phyloP scores from a whole-genome alignment of 805 yeast genomes.

The Zygoascus biomembranicola region DNA sequence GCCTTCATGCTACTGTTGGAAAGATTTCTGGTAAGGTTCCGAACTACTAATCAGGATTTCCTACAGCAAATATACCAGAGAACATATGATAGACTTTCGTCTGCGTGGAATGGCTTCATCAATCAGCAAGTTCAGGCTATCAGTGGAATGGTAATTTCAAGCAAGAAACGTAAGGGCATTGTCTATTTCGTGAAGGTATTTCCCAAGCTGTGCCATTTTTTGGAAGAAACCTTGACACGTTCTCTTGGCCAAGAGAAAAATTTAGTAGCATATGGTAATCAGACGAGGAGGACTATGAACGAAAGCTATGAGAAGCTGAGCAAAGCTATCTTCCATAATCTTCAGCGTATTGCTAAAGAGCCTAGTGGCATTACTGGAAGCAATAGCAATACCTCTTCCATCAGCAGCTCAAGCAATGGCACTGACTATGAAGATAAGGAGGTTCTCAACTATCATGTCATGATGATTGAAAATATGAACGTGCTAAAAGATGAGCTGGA shows the following conservation, averaged over 20 bases:
- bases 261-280: neutral
- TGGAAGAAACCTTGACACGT: conserved; percentile 27
- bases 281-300: conserved; percentile 15
- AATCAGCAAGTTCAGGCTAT: conserved; percentile 44
- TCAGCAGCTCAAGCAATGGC: conserved; percentile 1
- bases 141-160: conserved; percentile 31
- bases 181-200: conserved; percentile 39
- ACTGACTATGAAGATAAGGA: conserved; percentile 28
- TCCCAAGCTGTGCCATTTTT: conserved; percentile 37
- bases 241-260: neutral
- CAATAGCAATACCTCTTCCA: conserved; percentile 5
- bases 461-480: conserved; percentile 45
- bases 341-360: conserved; percentile 24
- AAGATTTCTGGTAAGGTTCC: conserved; percentile 28
- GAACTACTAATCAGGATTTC: conserved; percentile 58
- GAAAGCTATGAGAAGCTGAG: conserved; percentile 26
- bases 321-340: conserved; percentile 25
- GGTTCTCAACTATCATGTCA: conserved; percentile 35
- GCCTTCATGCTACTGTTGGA: conserved; percentile 38
- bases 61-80: conserved; percentile 42
- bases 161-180: conserved; percentile 34
- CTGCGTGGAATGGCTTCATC: conserved; percentile 52
- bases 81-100: conserved; percentile 41
- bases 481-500: conserved; percentile 37
- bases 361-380: conserved; percentile 11